Percentiles rank a stretch among this genome's conserved stretches.
phyloP scores from a whole-genome alignment of 345 rosid species.

The Populus simonii region DNA sequence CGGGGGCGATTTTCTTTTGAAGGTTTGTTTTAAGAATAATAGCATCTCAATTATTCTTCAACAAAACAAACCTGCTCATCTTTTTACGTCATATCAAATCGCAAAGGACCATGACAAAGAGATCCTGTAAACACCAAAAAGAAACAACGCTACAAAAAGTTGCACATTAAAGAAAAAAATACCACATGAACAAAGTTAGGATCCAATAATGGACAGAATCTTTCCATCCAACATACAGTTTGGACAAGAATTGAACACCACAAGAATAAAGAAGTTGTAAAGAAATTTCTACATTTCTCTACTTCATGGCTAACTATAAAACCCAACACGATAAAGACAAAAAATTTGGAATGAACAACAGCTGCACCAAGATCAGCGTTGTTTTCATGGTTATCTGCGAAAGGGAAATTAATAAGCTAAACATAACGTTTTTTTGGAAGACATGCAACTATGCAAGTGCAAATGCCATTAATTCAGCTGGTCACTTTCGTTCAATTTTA shows the following conservation, averaged over 20 bases:
- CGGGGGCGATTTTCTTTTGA: neutral
- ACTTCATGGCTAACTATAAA: neutral
- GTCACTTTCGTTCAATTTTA: neutral
- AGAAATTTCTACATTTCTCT: neutral
- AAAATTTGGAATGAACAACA: neutral
- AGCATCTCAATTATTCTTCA: neutral
- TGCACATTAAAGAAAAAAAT: neutral
- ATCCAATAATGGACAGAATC: neutral
- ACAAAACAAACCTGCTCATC: neutral
- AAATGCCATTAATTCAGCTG: neutral
- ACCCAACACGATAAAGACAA: neutral
- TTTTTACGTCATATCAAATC: neutral
- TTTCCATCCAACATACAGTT: neutral
- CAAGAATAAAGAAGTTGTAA: neutral
- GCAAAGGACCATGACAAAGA: neutral
- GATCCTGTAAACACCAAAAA: neutral
- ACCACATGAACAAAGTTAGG: constrained; percentile 2
- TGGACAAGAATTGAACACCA: neutral
- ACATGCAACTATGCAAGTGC: neutral
- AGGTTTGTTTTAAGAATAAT: neutral
- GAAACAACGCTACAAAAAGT: neutral
- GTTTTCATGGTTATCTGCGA: neutral
- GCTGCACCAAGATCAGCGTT: neutral
- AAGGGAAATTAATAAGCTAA: neutral
- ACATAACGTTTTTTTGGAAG: neutral